Percentiles rank a stretch among this genome's conserved stretches.
These are phyloP conservation scores for Aphanoascus verrucosus DNA, from an alignment of 2,329 filamentous ascomycete genomes.

Conservation along the genomic window DNA sequence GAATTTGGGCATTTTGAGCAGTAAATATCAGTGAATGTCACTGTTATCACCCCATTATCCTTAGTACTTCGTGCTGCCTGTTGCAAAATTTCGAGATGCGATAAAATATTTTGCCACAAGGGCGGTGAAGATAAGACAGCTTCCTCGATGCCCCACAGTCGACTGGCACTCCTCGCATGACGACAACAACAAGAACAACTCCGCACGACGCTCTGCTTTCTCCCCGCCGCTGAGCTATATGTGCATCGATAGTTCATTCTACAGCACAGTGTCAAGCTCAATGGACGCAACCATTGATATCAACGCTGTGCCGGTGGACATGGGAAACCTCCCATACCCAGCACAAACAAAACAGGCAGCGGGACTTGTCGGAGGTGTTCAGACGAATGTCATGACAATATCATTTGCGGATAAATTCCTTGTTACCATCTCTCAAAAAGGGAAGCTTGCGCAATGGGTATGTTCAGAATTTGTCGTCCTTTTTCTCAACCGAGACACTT, in stretches of 20 bases:
- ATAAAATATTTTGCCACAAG: slow-evolving; percentile 16
- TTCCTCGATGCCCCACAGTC: neutral
- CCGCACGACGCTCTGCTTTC: too few relatives aligned
- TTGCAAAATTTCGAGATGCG: neutral
- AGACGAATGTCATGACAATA: slow-evolving; percentile 61
- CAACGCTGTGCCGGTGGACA: neutral
- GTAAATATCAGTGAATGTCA: neutral
- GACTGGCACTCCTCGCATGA: neutral
- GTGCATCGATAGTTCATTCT: too few relatives aligned
- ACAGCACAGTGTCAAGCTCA: neutral
- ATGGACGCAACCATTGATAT: neutral
- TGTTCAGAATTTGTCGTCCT: slow-evolving; percentile 8
- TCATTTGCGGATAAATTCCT: slow-evolving; percentile 84
- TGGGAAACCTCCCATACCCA: slow-evolving; percentile 46
- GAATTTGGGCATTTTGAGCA: slow-evolving; percentile 36
- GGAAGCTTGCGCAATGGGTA: slow-evolving; percentile 86
- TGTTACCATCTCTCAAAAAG: slow-evolving; percentile 76
- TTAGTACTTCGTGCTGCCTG: neutral
- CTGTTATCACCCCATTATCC: neutral
- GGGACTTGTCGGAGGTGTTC: slow-evolving; percentile 54
- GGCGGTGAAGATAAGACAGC: slow-evolving; percentile 14
- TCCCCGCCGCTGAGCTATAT: too few relatives aligned
- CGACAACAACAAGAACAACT: too few relatives aligned
- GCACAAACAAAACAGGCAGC: slow-evolving; percentile 50
- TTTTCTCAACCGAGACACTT: neutral